phyloP scores from a whole-genome alignment of 345 rosid genomes.

The Microcos paniculata region DNA sequence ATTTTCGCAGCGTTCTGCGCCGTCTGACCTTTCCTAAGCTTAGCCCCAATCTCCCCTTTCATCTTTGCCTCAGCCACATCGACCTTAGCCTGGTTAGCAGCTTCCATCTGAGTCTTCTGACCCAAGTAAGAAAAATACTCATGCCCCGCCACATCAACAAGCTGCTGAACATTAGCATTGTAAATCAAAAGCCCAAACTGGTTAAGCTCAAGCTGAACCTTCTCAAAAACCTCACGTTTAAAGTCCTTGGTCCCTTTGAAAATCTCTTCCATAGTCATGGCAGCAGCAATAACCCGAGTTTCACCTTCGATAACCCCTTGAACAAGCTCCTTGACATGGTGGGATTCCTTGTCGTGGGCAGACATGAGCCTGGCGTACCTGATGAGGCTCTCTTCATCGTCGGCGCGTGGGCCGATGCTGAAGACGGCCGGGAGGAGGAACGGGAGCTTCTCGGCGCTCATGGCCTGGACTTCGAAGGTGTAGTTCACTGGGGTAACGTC shows the following conservation, averaged over 20 bases:
- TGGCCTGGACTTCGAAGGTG: conserved; percentile 79
- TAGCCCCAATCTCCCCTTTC: conserved; percentile 72
- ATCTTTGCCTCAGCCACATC: conserved; percentile 73
- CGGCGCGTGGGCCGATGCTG: conserved; percentile 68
- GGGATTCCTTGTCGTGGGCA: conserved; percentile 52
- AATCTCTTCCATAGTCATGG: conserved; percentile 86
- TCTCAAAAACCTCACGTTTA: conserved; percentile 67
- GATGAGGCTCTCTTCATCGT: conserved; percentile 44
- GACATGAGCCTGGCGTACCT: conserved; percentile 60
- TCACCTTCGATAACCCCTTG: conserved; percentile 82
- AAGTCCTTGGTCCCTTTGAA: conserved; percentile 70
- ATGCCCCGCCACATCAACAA: conserved; percentile 70
- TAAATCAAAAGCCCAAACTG: conserved; percentile 69
- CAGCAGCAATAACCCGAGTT: conserved; percentile 69
- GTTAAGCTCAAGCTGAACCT: conserved; percentile 67
- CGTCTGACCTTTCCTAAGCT: conserved; percentile 50
- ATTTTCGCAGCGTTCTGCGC: conserved; percentile 68
- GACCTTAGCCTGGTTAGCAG: conserved; percentile 66
- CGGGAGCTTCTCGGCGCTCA: conserved; percentile 86
- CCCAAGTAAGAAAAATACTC: conserved; percentile 79
- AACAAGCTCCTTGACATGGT: conserved; percentile 70
- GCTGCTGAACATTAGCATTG: conserved; percentile 78
- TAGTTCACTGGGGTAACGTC: conserved; percentile 76
- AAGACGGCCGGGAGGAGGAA: conserved; percentile 71
- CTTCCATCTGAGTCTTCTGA: conserved; percentile 79